Base-by-base conservation (phyloP, 208 protist species). In the Crithidia expoeki region DNA sequence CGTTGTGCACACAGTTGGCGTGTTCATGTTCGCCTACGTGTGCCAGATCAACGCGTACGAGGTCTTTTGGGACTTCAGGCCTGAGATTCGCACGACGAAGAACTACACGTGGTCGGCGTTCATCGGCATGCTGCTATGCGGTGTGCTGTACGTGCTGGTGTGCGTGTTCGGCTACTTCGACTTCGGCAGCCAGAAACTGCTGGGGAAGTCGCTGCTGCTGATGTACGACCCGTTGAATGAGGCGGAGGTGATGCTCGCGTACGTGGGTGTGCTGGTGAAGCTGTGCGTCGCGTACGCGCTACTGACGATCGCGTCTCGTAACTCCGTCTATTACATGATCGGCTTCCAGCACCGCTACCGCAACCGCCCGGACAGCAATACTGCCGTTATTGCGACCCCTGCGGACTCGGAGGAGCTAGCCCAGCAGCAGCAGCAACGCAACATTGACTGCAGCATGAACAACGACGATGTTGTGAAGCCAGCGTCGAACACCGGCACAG, bases 101-200 rank as follows among this genome's bases (percentile, higher is more conserved):
- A 60, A 68, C 27, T 86, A 83, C 66, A 89, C 80, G n/a, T 74
- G 77, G 50, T 50, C 73, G 28, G 68, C 79, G 23, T 46, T 60
- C 25, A 68, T 91, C 30, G 84, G 76, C 30, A 81, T 92, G 74
- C n/a, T 80, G 38, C 52, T 94, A 33, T 89, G 79, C 60, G 72
- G 68, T 32, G 67, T 62, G 10, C 60, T 94, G 10, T 92, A 92
- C 76, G 57, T 88, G 50, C 23, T 78, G 12, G 71, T 87, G 25
- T 73, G 58, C 28, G 61, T 92, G 32, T 88, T 90, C 51, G 88
- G 85, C 12, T 90, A 90, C 72, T 68, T 88, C 49, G 83, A 92
- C 61, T 94, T 94, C 75, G 81, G 74, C 36, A 56, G 47, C 44
- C 16, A 59, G 25, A 65, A 74, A 14, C 73, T 79, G 34, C 53